Base-by-base conservation (phyloP, 805 yeast species). In the Suhomyces vadensis region DNA sequence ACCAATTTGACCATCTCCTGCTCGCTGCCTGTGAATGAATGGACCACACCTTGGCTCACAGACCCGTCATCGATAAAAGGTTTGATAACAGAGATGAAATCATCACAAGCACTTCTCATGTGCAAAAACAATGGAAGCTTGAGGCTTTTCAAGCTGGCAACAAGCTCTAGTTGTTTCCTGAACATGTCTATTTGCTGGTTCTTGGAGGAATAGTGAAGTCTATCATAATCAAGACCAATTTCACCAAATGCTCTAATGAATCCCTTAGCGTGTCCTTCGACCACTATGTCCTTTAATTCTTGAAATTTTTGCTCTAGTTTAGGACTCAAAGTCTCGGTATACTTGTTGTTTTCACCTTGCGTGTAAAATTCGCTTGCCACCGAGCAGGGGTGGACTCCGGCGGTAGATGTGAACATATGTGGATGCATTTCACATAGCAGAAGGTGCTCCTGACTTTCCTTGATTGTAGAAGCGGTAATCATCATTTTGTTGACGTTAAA, bases 381-480 rank as follows among this genome's bases (percentile, higher is more conserved):
- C 13, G 85, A 73, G 64, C 99, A 92, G 0, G 99, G 99, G 67
- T 94, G 99, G 1, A 92, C 95, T 9, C 99, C 99, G 1, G 83
- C 91, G 0, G 99, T 94, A 19, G 86, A 79, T 48, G 68, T 77
- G 50, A 63, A 65, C 11, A 49, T 55, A 7, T 56, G 58, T 3
- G 68, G 66, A 44, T 66, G 63, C 39, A 61, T 48, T 2, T 58
- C 49, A 31, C 86, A 82, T 23, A 91, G 57, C 11, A 73, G 75
- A 13, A 87, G 61, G 6, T 90, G 85, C n/a, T 71, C 67, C 26
- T 61, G 55, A 16, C 91, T 81, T 54, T 92, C 97, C 1, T 62
- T 57, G 5, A 89, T 67, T 1, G 85, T 79, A 0, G 96, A 83
- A 0, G 97, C 97, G 0, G 98, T 94, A 10, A 94, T 74, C 33